Evolutionary conservation across 169 alveolate genomes (phyloP).

Genomic region (Theileria orientalis): DNA sequence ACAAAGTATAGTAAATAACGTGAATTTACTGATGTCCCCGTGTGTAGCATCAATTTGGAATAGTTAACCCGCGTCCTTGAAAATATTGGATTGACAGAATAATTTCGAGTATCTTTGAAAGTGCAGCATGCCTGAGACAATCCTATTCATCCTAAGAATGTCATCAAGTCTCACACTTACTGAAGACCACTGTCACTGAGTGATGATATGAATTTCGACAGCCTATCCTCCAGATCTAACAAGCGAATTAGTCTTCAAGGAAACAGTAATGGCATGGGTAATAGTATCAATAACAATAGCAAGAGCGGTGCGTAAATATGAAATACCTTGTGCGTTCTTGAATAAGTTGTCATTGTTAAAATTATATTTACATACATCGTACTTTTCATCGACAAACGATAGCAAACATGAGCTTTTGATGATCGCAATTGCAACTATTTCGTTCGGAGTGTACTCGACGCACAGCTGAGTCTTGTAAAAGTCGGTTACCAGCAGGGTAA

Average conservation of each 20-base stretch:
- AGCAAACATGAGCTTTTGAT: conserved; percentile 46
- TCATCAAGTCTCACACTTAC: not conserved
- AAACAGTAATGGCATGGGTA: not conserved
- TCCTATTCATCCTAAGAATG: not conserved
- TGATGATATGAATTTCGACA: conserved; percentile 6
- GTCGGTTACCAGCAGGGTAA: conserved; percentile 38
- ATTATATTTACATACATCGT: not conserved
- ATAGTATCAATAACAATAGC: not conserved
- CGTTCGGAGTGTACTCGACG: conserved; percentile 52
- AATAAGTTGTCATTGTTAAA: not conserved
- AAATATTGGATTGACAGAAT: too few relatives aligned
- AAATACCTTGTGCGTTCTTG: conserved; percentile 1
- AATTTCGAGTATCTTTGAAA: conserved; percentile 11
- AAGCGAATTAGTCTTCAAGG: not conserved
- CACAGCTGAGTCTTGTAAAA: conserved; percentile 61
- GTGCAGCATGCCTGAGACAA: conserved; percentile 7
- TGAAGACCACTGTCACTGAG: conserved; percentile 1
- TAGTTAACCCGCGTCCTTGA: too few relatives aligned
- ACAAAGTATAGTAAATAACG: too few relatives aligned
- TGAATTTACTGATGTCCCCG: too few relatives aligned
- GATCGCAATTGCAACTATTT: conserved; percentile 34
- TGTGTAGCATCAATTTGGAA: too few relatives aligned
- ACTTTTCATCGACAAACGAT: conserved; percentile 5
- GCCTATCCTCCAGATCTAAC: conserved; percentile 4
- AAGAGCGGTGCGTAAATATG: not conserved